Base-by-base conservation (phyloP, 371 early-diverging fungal genomes). In the Apophysomyces variabilis region DNA sequence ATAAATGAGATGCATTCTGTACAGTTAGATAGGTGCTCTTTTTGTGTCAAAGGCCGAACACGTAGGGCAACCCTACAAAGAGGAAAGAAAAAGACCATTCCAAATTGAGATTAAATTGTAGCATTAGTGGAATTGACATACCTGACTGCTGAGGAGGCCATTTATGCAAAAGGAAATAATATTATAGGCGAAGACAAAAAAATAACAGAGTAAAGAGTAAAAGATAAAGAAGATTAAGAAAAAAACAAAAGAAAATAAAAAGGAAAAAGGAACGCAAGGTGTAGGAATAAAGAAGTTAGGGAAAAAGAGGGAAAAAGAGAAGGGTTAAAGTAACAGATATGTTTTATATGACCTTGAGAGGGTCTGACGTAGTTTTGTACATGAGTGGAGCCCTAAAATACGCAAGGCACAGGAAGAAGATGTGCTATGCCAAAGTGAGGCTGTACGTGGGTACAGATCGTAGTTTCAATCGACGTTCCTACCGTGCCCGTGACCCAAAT, bases 1-100 rank as follows among this genome's bases (percentile, higher is more conserved):
- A 87, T 79, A 66, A 84, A 82, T 14, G 87, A 73, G 44, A 95
- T 84, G 68, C 92, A 89, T 74, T 90, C 90, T 38, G 83, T 80
- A 58, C 87, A 85, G 66, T 86, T 89, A 66, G 85, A 81, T 35
- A 87, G 71, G n/a, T 84, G 79, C 70, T 95, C 95, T 69, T 93
- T 92, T 38, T 86, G 80, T 45, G 85, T 89, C 58, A 91, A 81
- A 39, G 95, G 95, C 8, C 93, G 87, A 36, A 95, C 87, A 57
- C 95, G 86, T 58, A 95, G 78, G 32, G 91, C 93, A 50, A 95
- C 95, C 72, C 91, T 71, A 41, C 26, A 7, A 18, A 46, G 43
- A 58, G 32, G 3, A 47, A 57, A 59, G 13, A 54, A 21, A 11
- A 45, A 45, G 38, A 45, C 18, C 21, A 56, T 37, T 7, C n/a